phyloP scores from a whole-genome alignment of 148 eudicot species.

The Vaccinium macrocarpon region DNA sequence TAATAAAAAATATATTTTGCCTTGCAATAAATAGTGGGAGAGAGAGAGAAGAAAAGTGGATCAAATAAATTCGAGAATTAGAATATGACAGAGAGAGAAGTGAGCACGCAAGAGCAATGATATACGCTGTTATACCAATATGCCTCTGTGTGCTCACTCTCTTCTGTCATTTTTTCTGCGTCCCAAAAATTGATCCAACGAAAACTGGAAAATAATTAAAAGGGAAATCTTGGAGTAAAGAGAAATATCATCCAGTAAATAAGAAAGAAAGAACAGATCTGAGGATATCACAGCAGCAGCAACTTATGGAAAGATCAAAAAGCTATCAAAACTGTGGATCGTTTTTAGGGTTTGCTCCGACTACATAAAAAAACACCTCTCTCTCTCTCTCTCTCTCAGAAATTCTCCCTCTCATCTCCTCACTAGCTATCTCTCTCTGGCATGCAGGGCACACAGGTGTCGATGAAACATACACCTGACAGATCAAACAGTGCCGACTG shows the following conservation, averaged over 20 bases:
- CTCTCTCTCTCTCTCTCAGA: not conserved
- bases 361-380: not conserved
- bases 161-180: constrained; percentile 57
- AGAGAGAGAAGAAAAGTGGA: not conserved
- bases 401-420: not conserved
- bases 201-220: not conserved
- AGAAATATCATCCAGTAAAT: no score
- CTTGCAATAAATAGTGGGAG: no score
- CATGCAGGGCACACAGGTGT: constrained; percentile 23
- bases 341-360: constrained; percentile 19
- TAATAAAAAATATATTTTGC: no score
- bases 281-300: not conserved
- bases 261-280: constrained; percentile 21
- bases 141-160: constrained; percentile 73
- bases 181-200: constrained; percentile 5
- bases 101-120: constrained; percentile 70
- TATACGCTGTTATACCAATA: constrained; percentile 35
- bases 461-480: constrained; percentile 7
- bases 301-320: constrained; percentile 18
- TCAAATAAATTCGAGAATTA: not conserved
- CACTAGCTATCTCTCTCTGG: not conserved
- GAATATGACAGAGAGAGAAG: constrained; percentile 64
- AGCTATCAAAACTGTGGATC: not conserved
- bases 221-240: not conserved
- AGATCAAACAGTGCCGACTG: constrained; percentile 29